Evolutionary conservation across 1,284 basidiomycete genomes (phyloP), one percentile per base, ranked within the genome.

Genomic region (Tetrapyrgos nigripes): DNA sequence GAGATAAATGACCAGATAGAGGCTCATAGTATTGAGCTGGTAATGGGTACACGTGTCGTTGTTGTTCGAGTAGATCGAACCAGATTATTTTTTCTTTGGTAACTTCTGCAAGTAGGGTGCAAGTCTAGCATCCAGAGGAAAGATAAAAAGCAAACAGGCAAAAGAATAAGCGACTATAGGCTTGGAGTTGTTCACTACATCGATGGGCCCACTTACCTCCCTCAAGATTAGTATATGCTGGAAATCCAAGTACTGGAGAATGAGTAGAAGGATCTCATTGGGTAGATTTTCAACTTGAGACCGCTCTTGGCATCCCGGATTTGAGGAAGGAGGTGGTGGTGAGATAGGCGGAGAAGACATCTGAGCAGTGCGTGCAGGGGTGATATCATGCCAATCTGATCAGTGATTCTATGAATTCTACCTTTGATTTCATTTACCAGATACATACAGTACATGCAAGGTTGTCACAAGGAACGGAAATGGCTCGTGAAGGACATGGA

Each of bases 71-170:
- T 14, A 58, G n/a, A 29, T 33, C 31, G 2, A 55, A 23, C 61
- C 61, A 62, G 11, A 62, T 40, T 21, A 48, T 40, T 43, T 49
- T 60, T 24, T 60, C 58, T 28, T 40, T 57, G 17, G 55, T 54
- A 21, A 60, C 21, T 33, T 48, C 47, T 37, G 49, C 47, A 13
- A 60, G 33, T 26, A 24, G 33, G 24, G 26, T 60, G 48, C 61
- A 62, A 26, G 58, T 58, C 61, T 62, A 23, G 43, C n/a, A 49
- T 10, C 8, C 5, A 24, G 21, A 10, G 11, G 26, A 27, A 23
- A n/a, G 27, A n/a, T 17, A 49, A n/a, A 49, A 23, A 33, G 31
- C 14, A 8, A 33, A 14, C 31, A 33, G 14, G 31, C 14, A 33
- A 14, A 50, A 28, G 40, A 23, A 33, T 10, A 43, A 10, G 17